Base-by-base conservation (phyloP, 495 filamentous ascomycete genomes). In the Neurospora pannonica region DNA sequence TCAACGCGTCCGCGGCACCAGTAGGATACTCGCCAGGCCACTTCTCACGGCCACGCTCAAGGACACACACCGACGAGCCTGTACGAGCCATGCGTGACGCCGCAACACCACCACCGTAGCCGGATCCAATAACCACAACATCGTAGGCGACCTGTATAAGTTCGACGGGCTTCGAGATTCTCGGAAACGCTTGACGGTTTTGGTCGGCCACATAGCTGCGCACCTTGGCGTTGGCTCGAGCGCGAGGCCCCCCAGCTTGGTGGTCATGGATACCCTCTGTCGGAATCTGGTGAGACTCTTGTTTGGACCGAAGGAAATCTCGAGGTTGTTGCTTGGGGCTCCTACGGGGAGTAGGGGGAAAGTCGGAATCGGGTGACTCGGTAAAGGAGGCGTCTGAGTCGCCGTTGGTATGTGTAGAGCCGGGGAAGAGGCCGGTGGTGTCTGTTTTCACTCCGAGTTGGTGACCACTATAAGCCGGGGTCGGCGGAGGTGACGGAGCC, bases 31-130 rank as follows among this genome's bases (percentile, higher is more conserved):
- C 88, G 17, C 90, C 89, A 28, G 90, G 89, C 88, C 90, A 90
- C 78, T 83, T 85, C 81, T 92, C 90, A 72, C 85, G 83, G 43
- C 90, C 90, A 31, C 88, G 81, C 78, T 92, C 90, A 13, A 92
- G 83, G 6, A 93, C 78, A 70, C 88, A 90, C 31, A 92, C 91
- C 10, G 81, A 84, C 75, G 90, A 83, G 7, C 88, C 88, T 10
- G 86, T 89, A 70, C 90, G 82, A 5, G 90, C 87, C 87, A 90
- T 91, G 34, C 90, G 86, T 71, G 88, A 87, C 2, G 90, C 91
- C 17, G 90, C 89, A 19, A 92, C 88, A 19, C 87, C 89, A 71
- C 90, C 91, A 17, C 90, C 90, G 80, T 92, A 92, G 2, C 90
- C 91, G 21, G 89, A 91, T 0, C 91, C 90, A 69, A 92, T 86